phyloP scores from a whole-genome alignment of 805 yeast genomes.

The Sungouiozyma ichnusensis region DNA sequence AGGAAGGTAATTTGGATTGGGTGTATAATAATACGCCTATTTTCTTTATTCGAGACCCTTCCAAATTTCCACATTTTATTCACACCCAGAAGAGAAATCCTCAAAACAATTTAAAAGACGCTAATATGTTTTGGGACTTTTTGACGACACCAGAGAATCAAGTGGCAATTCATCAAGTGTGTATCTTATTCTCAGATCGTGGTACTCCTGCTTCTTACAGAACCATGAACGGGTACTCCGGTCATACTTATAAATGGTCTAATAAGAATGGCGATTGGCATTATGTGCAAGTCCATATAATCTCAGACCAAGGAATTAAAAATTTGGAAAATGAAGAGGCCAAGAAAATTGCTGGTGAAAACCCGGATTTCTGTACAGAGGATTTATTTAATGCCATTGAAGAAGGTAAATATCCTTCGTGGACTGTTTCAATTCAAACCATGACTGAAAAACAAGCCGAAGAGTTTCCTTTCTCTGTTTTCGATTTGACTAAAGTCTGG shows the following conservation, averaged over 20 bases:
- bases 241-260: constrained; percentile 51
- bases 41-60: constrained; percentile 66
- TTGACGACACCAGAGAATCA: constrained; percentile 36
- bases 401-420: constrained; percentile 40
- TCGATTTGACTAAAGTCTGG: constrained; percentile 86
- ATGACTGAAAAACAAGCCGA: constrained; percentile 74
- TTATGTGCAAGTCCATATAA: constrained; percentile 47
- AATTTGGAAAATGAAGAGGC: constrained; percentile 38
- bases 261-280: constrained; percentile 40
- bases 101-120: constrained; percentile 39
- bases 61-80: constrained; percentile 78
- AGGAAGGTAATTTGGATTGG: constrained; percentile 76
- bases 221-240: constrained; percentile 52
- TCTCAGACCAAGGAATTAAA: constrained; percentile 41
- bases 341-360: constrained; percentile 34
- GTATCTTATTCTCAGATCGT: constrained; percentile 48
- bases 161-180: constrained; percentile 47
- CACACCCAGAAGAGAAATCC: constrained; percentile 87
- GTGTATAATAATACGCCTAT: constrained; percentile 83
- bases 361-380: constrained; percentile 41
- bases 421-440: constrained; percentile 46
- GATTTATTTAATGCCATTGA: constrained; percentile 37
- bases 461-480: constrained; percentile 64
- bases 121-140: constrained; percentile 50
- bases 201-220: constrained; percentile 49